A percentile compares a stretch with the other conserved stretches of the same genome.
Evolutionary conservation across 2,329 filamentous ascomycete species (phyloP).

Genomic region (Emergomyces africanus): DNA sequence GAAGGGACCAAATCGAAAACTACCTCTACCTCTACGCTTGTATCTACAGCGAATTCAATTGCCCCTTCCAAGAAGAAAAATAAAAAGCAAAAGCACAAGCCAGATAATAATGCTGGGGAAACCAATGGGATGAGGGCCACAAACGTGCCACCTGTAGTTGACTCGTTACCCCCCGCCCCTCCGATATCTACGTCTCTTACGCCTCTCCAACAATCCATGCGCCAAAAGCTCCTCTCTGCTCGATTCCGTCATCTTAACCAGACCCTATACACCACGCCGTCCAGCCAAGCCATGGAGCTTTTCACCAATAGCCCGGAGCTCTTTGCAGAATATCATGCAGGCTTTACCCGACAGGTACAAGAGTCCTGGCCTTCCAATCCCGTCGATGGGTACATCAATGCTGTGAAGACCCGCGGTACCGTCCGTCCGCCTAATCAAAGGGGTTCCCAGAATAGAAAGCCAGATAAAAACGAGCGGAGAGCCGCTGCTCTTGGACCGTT

Average conservation of each 20-base stretch:
- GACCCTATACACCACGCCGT: conserved; percentile 87
- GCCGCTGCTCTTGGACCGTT: conserved; percentile 35
- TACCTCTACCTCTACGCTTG: background rate
- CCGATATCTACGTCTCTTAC: conserved; percentile 54
- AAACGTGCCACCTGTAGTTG: background rate
- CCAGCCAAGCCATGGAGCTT: conserved; percentile 64
- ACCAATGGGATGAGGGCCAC: conserved; percentile 7
- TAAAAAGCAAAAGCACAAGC: conserved; percentile 4
- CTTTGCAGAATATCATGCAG: conserved; percentile 92
- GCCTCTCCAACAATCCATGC: conserved; percentile 86
- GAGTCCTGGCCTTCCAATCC: conserved; percentile 91
- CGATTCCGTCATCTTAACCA: conserved; percentile 97
- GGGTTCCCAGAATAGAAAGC: conserved; percentile 13
- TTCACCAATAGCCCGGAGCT: conserved; percentile 81
- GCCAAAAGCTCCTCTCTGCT: conserved; percentile 83
- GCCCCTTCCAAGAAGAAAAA: conserved; percentile 5
- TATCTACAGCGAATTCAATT: background rate
- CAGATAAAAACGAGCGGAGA: conserved; percentile 20
- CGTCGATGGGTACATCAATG: conserved; percentile 69
- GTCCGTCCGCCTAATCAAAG: conserved; percentile 29
- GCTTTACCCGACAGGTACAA: conserved; percentile 88
- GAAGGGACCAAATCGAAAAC: conserved; percentile 10
- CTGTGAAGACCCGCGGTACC: conserved; percentile 56
- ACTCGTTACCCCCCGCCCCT: conserved; percentile 22
- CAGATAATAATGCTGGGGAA: conserved; percentile 21